These are phyloP conservation scores for Tulasnella sp. DNA, from an alignment of 768 basidiomycete genomes.

Conservation along the genomic window DNA sequence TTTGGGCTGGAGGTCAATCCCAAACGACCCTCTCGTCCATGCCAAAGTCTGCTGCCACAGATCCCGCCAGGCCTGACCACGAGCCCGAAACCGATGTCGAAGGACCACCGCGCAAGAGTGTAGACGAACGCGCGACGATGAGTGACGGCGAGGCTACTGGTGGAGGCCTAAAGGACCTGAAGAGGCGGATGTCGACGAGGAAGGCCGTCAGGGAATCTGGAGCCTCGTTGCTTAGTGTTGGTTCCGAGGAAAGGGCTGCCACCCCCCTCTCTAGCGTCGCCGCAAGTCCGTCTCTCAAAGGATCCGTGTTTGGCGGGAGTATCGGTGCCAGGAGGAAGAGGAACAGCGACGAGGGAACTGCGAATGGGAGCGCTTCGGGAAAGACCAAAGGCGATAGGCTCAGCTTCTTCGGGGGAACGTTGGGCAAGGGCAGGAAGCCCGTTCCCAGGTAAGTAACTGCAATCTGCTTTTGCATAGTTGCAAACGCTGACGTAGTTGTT, in stretches of 20 bases:
- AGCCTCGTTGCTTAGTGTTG: constrained; percentile 10
- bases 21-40: neutral
- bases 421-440: constrained; percentile 74
- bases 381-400: constrained; percentile 41
- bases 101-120: constrained; percentile 38
- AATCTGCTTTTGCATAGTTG: constrained; percentile 38
- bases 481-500: neutral
- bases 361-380: neutral
- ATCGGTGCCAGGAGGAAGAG: constrained; percentile 24
- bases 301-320: constrained; percentile 13
- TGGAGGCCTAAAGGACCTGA: constrained; percentile 15
- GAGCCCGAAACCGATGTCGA: constrained; percentile 44
- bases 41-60: neutral
- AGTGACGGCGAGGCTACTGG: constrained; percentile 51
- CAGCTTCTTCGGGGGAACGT: constrained; percentile 73
- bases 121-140: constrained; percentile 50
- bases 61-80: neutral
- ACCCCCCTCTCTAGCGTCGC: constrained; percentile 29
- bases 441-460: constrained; percentile 67
- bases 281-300: constrained; percentile 29
- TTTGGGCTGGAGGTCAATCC: neutral
- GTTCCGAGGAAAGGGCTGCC: neutral
- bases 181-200: constrained; percentile 18
- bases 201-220: constrained; percentile 20
- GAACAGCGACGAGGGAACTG: neutral